A percentile compares a stretch with the other conserved stretches of the same genome.
phyloP scores from a whole-genome alignment of 768 basidiomycete genomes.

The Chalciporus sphaerocephalus region DNA sequence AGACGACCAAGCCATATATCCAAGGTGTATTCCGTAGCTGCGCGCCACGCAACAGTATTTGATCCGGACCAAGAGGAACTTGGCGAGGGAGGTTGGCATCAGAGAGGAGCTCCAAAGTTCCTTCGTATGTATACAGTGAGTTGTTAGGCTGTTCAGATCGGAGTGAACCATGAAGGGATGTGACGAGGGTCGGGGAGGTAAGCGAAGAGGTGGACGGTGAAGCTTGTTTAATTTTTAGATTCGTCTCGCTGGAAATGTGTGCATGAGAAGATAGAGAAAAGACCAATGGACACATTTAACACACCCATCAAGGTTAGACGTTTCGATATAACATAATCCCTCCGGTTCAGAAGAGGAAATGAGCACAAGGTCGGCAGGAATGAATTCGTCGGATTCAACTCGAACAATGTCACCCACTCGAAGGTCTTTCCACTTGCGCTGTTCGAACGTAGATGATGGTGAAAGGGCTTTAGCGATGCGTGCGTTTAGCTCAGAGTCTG shows the following conservation, averaged over 20 bases:
- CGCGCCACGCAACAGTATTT: constrained; percentile 89
- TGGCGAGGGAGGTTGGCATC: constrained; percentile 61
- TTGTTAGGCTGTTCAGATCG: constrained; percentile 98
- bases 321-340: constrained; percentile 96
- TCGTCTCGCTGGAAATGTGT: constrained; percentile 69
- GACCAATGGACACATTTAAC: constrained; percentile 5
- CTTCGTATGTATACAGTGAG: constrained; percentile 94
- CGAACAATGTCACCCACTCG: constrained; percentile 90
- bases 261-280: neutral
- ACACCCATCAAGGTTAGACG: constrained; percentile 95
- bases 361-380: constrained; percentile 90
- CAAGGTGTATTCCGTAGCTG: constrained; percentile 95
- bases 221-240: constrained; percentile 97
- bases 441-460: constrained; percentile 57
- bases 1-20: constrained; percentile 91
- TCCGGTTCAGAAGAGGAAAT: constrained; percentile 92
- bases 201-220: constrained; percentile 75
- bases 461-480: constrained; percentile 73
- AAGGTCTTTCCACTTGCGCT: constrained; percentile 85
- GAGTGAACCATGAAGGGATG: constrained; percentile 72
- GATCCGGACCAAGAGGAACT: constrained; percentile 90
- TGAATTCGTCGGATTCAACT: constrained; percentile 87
- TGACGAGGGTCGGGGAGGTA: constrained; percentile 72
- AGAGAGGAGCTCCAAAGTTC: constrained; percentile 62
- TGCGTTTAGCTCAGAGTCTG: constrained; percentile 87